Conservation (phyloP, 2,329 filamentous ascomycete genomes). For the Pseudophaeomoniella oleicola region DNA sequence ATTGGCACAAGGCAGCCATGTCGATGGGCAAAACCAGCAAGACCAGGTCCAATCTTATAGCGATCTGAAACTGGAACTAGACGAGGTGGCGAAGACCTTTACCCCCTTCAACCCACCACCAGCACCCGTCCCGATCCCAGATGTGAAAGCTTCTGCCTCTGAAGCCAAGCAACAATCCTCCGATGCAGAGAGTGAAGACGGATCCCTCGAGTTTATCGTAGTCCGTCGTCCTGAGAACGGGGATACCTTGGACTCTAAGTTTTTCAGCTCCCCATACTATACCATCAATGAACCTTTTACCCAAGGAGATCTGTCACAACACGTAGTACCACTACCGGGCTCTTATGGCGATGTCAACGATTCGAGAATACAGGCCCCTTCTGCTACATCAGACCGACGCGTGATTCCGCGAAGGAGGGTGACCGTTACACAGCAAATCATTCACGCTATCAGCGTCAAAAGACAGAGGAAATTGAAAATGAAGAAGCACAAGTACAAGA, state of each 20-base stretch:
- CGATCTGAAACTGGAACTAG: constrained; percentile 50
- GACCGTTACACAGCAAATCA: neutral
- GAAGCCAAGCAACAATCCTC: constrained; percentile 36
- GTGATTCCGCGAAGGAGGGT: neutral
- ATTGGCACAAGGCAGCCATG: neutral
- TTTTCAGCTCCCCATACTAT: constrained; percentile 21
- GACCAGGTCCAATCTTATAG: constrained; percentile 15
- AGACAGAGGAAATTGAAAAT: constrained; percentile 91
- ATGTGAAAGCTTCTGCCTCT: constrained; percentile 25
- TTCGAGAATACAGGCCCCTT: constrained; percentile 55
- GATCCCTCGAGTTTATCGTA: too few species aligned
- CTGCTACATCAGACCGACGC: constrained; percentile 33
- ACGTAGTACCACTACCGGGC: neutral
- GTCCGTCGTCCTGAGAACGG: neutral
- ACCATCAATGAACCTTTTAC: neutral
- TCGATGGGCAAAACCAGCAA: neutral
- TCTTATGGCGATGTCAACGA: constrained; percentile 13
- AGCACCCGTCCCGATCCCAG: constrained; percentile 48
- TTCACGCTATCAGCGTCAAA: constrained; percentile 80
- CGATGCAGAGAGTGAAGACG: constrained; percentile 27
- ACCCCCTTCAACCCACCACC: constrained; percentile 78
- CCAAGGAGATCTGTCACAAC: neutral
- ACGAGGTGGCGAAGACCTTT: constrained; percentile 55
- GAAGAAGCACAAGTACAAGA: constrained; percentile 99
- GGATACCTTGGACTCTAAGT: constrained; percentile 30